Evolutionary conservation across 2,329 filamentous ascomycete species (phyloP).

Genomic region (Neurospora sp.): DNA sequence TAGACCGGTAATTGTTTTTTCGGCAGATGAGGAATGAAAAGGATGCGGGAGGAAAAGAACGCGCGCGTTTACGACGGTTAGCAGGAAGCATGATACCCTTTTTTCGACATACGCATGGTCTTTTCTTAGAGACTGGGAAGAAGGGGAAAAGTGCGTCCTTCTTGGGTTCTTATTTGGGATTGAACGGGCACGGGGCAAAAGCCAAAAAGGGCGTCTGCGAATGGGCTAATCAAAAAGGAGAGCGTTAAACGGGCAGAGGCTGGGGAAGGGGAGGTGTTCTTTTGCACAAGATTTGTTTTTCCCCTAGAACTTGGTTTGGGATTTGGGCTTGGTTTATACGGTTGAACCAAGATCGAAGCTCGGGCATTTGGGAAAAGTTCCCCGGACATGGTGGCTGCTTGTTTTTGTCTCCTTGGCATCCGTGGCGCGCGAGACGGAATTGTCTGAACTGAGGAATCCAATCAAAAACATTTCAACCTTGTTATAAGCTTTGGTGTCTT

Average conservation of each 20-base stretch:
- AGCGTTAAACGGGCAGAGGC: constrained; percentile 4
- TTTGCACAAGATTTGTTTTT: constrained; percentile 4
- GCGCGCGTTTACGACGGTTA: neutral
- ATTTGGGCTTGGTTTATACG: neutral
- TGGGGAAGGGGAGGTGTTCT: neutral
- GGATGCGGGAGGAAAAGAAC: constrained; percentile 9
- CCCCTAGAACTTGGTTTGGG: constrained; percentile 13
- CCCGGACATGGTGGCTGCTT: constrained; percentile 7
- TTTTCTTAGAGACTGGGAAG: constrained; percentile 6
- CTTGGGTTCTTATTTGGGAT: constrained; percentile 12
- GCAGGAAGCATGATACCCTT: constrained; percentile 21
- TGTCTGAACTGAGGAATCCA: constrained; percentile 17
- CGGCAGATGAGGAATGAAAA: constrained; percentile 17
- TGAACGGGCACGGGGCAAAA: constrained; percentile 14
- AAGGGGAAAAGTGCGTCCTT: constrained; percentile 13
- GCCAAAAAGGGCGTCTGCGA: constrained; percentile 11
- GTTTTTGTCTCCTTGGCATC: constrained; percentile 8
- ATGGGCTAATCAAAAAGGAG: constrained; percentile 9
- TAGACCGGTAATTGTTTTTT: constrained; percentile 19
- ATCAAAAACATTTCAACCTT: constrained; percentile 8
- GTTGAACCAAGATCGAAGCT: neutral
- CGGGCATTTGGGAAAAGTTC: constrained; percentile 2
- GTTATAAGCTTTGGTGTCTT: neutral
- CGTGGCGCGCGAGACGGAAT: constrained; percentile 14
- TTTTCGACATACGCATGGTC: constrained; percentile 2